Base-by-base conservation (phyloP, 2,329 filamentous ascomycete genomes). In the Cytospora piceae region DNA sequence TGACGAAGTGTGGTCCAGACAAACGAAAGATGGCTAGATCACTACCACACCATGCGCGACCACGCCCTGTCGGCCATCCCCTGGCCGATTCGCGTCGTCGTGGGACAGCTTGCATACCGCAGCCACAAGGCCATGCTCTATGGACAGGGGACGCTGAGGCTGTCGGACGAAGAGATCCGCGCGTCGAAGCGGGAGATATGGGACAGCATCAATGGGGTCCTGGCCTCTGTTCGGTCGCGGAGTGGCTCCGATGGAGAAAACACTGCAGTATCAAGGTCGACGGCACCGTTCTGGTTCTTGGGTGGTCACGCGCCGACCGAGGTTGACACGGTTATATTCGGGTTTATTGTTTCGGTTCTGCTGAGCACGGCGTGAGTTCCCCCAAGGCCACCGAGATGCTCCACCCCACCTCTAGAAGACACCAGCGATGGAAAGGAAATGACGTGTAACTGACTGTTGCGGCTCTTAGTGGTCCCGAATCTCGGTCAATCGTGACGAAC, bases 11-110 rank as follows among this genome's bases (percentile, higher is more conserved):
- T 22, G 12, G 20, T 20, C 42, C 62, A 83, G 79, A 73, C 68
- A 0, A 77, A 79, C 51, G 87, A 90, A 74, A 78, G 81, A 67
- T 90, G 87, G 87, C 72, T 80, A 3, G 76, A 85, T 64, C 87
- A 89, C 72, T 89, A 85, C 76, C 81, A 85, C 66, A 73, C 76
- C 17, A 88, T 87, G 85, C 82, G 86, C 20, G 79, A 81, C 59
- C 75, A 83, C 46, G 75, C 81, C 0, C 76, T 90, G 8, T 74
- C 72, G 12, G 62, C 79, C 0, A 67, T 88, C 1, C 83, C 85
- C 0, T 89, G 82, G 71, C 82, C 82, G 0, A 46, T 86, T 0
- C 82, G 81, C 15, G 67, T 83, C 0, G 2, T 87, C 1, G 71
- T 89, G 9, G 87, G 86, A 0, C 70, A 77, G 20, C 55, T 89